Evolutionary conservation across 305 asterid genomes (phyloP).

Genomic region (Lippia alba): DNA sequence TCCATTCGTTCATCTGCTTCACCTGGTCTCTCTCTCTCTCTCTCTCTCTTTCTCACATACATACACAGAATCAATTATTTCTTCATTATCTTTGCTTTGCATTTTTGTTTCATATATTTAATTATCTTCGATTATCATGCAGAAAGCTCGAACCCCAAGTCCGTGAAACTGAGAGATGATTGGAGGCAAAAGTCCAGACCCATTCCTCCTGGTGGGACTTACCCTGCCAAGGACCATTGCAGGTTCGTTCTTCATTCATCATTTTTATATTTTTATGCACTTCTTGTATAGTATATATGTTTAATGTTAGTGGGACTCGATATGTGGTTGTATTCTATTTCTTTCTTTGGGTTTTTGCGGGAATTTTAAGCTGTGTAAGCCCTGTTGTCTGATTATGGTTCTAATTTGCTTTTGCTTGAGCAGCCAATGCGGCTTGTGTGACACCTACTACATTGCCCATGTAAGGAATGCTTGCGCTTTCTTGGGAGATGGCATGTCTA

Average conservation of each 20-base stretch:
- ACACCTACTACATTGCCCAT: slow-evolving; percentile 93
- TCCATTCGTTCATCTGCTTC: slow-evolving; percentile 59
- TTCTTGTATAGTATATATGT: not conserved
- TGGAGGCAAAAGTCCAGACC: slow-evolving; percentile 92
- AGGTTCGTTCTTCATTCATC: slow-evolving; percentile 64
- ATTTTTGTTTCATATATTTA: not conserved
- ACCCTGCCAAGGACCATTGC: slow-evolving; percentile 98
- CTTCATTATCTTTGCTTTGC: not conserved
- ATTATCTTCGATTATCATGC: slow-evolving; percentile 31
- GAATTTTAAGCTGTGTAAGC: slow-evolving; percentile 2
- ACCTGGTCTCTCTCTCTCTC: slow-evolving; percentile 36
- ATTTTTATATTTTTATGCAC: not conserved
- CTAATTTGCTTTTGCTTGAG: slow-evolving; percentile 36
- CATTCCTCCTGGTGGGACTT: slow-evolving; percentile 93
- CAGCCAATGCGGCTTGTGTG: slow-evolving; percentile 91
- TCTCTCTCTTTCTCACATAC: not conserved
- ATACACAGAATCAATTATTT: not conserved
- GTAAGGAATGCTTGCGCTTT: slow-evolving; percentile 95
- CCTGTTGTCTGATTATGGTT: slow-evolving; percentile 11
- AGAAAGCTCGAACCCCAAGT: slow-evolving; percentile 54
- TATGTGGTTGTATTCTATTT: slow-evolving; percentile 7
- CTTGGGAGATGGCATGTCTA: slow-evolving; percentile 98
- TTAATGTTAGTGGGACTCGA: too few species aligned
- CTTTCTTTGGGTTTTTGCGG: not conserved
- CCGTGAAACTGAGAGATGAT: slow-evolving; percentile 78